Evolutionary conservation across 345 rosid species (phyloP), one percentile per base, ranked within the genome.

Genomic region (Lepidium aucheri): DNA sequence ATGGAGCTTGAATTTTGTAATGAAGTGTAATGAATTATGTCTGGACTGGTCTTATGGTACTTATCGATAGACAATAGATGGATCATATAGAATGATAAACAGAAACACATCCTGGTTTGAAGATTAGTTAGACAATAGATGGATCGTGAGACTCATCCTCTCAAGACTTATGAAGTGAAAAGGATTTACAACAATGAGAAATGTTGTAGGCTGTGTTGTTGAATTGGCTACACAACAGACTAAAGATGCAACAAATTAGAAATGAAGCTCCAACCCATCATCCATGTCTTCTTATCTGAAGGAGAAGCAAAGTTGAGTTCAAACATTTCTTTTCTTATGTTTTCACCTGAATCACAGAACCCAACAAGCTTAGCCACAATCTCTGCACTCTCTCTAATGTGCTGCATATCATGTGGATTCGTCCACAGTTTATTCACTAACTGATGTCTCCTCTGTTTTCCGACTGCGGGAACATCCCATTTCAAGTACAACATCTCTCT

Each of bases 221-320:
- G 64, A 49, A 56, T 8, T 2, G 49, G 7, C 56, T 24, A 13
- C 41, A 38, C 30, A 65, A 52, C n/a, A 32, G 30, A 15, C 34
- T 70, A 91, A 50, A 87, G 75, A 69, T 89, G 85, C 44, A 92
- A 68, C 61, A 93, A 78, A 64, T 82, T 85, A 0, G 97, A 89
- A 35, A 89, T 82, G 79, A 93, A 77, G 78, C 84, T 93, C 98
- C 97, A 90, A n/a, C 97, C 96, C 68, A 67, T 83, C 95, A 64
- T 85, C 94, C 97, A 86, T 13, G 94, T 62, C 83, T 86, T 93
- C 83, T 88, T 93, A 57, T 93, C 97, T 22, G 69, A 73, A 32
- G 94, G 94, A 53, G 81, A 77, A 0, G 74, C 90, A 63, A 93
- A 90, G 57, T 75, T 89, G 13, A 93, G 87, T 72, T 85, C 90